Evolutionary conservation across 2,329 filamentous ascomycete genomes (phyloP).

Genomic region (Graphilbum fragrans): DNA sequence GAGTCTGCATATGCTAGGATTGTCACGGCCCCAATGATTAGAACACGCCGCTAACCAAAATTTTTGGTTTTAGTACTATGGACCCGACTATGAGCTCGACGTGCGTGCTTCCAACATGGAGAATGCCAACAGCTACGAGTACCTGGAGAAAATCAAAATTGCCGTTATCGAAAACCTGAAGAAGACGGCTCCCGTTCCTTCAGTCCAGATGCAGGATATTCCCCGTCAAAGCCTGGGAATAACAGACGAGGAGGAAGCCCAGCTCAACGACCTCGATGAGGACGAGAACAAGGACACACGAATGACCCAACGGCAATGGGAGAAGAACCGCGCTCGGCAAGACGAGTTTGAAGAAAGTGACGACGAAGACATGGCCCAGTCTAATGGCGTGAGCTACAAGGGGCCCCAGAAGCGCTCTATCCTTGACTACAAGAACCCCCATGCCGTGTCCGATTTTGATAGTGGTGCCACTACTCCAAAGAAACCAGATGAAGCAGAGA

Average conservation of each 20-base stretch:
- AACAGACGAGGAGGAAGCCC: constrained; percentile 55
- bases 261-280: constrained; percentile 60
- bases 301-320: constrained; percentile 70
- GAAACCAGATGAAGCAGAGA: background rate
- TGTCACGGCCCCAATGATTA: no score
- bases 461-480: constrained; percentile 6
- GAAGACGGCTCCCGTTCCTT: constrained; percentile 76
- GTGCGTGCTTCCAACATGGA: constrained; percentile 82
- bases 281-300: constrained; percentile 78
- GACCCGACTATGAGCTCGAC: constrained; percentile 80
- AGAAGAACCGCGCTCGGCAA: constrained; percentile 62
- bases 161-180: constrained; percentile 76
- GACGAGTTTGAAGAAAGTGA: constrained; percentile 83
- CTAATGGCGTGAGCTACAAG: constrained; percentile 52
- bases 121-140: constrained; percentile 76
- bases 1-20: no score
- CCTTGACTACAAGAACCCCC: constrained; percentile 35
- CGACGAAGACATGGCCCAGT: constrained; percentile 67
- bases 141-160: constrained; percentile 70
- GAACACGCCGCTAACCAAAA: background rate
- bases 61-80: constrained; percentile 62
- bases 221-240: constrained; percentile 50
- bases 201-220: constrained; percentile 79
- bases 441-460: constrained; percentile 26
- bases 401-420: constrained; percentile 34